Conservation (phyloP, 2,329 filamentous ascomycete genomes). For the Rachicladosporium sp. region DNA sequence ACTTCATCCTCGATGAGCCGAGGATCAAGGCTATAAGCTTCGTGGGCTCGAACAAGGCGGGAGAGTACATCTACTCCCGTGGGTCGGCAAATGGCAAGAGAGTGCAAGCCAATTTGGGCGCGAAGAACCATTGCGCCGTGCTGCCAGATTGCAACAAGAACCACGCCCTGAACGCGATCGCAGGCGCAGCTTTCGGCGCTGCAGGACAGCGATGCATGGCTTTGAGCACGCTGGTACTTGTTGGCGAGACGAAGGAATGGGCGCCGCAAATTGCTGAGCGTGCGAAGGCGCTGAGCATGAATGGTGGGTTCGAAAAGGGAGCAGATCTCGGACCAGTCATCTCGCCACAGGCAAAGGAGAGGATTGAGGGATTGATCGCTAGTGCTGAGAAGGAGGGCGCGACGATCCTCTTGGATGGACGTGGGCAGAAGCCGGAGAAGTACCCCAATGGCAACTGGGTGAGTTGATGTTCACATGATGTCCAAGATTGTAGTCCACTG, state of each 20-base stretch:
- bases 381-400: slow-evolving; percentile 71
- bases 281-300: slow-evolving; percentile 59
- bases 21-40: slow-evolving; percentile 79
- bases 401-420: slow-evolving; percentile 68
- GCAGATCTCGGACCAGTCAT: slow-evolving; percentile 76
- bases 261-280: slow-evolving; percentile 64
- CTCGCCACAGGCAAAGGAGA: slow-evolving; percentile 62
- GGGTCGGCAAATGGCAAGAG: slow-evolving; percentile 78
- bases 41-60: slow-evolving; percentile 76
- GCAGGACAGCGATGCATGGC: slow-evolving; percentile 83
- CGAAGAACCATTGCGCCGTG: slow-evolving; percentile 79
- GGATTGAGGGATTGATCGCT: slow-evolving; percentile 64
- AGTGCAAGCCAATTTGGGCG: slow-evolving; percentile 75
- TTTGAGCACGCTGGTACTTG: slow-evolving; percentile 68
- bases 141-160: slow-evolving; percentile 85
- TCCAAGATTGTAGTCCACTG: slow-evolving; percentile 8
- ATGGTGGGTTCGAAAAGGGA: slow-evolving; percentile 70
- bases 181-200: slow-evolving; percentile 73
- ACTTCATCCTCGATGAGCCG: slow-evolving; percentile 77
- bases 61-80: slow-evolving; percentile 72
- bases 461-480: slow-evolving; percentile 18
- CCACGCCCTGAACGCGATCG: slow-evolving; percentile 72
- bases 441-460: slow-evolving; percentile 76
- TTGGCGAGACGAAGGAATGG: slow-evolving; percentile 77
- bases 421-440: slow-evolving; percentile 60